A percentile compares a stretch with the other conserved stretches of the same genome.
These are phyloP conservation scores for Citrus trifoliata DNA, from an alignment of 345 rosid genomes.

Conservation along the genomic window DNA sequence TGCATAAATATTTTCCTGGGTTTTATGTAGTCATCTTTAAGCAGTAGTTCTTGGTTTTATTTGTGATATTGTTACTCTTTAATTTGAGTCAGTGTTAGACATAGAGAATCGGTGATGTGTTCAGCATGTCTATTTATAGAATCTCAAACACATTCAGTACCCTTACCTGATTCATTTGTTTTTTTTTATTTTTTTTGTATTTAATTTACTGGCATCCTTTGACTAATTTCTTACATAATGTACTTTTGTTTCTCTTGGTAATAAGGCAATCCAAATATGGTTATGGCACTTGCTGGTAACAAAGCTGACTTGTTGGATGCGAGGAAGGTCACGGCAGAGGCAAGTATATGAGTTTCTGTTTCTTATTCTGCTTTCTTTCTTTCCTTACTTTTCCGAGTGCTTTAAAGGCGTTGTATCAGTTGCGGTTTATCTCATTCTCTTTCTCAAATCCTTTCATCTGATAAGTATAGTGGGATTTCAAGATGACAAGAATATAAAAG, in stretches of 20 bases:
- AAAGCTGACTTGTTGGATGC: constrained; percentile 86
- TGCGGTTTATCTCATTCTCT: not conserved
- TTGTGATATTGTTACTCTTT: not conserved
- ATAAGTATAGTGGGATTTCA: not conserved
- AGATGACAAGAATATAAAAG: not conserved
- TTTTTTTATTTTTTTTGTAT: not conserved
- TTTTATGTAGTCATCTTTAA: not conserved
- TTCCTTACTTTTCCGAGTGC: not conserved
- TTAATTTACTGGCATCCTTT: not conserved
- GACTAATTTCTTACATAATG: not conserved
- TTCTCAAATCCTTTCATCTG: not conserved
- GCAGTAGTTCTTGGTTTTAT: not conserved
- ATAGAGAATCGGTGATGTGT: not conserved
- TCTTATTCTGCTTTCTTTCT: not conserved
- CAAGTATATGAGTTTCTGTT: constrained; percentile 27
- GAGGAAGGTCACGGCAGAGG: constrained; percentile 77
- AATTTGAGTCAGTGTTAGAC: not conserved
- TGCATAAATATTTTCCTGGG: not conserved
- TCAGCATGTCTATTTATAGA: not conserved
- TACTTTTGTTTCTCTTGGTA: constrained; percentile 3
- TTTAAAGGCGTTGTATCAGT: not conserved
- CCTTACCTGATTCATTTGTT: not conserved
- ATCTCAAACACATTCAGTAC: not conserved
- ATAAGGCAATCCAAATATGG: constrained; percentile 87
- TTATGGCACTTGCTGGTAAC: constrained; percentile 93